Conservation (phyloP, 73 alveolate species). For the Effrenium voratum region DNA sequence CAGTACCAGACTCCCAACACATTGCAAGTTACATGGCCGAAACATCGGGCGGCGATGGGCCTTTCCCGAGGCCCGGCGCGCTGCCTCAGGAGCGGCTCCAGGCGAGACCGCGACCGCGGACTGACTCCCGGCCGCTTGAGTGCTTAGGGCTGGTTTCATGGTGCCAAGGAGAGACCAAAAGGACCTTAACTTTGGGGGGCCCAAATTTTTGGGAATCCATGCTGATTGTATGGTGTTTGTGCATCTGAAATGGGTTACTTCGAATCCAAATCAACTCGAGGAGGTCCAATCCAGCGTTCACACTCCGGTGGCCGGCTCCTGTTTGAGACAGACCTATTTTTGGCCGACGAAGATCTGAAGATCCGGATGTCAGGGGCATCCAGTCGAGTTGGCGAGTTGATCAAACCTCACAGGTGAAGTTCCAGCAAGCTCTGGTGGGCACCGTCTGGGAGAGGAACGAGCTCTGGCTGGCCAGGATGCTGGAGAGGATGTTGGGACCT, state of each 20-base stretch:
- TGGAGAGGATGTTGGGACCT: no score
- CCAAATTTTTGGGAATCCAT: background rate
- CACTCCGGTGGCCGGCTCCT: no score
- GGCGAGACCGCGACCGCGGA: background rate
- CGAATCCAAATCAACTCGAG: no score
- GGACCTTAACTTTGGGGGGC: background rate
- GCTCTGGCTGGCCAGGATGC: no score
- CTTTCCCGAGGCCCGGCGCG: constrained; percentile 4
- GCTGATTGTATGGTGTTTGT: background rate
- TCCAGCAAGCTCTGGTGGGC: constrained; percentile 59
- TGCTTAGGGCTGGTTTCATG: background rate
- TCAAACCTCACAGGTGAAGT: constrained; percentile 16
- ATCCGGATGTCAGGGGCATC: background rate
- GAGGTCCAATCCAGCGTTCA: no score
- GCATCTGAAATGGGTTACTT: no score
- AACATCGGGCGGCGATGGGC: no score
- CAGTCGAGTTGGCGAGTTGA: background rate
- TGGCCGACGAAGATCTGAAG: no score
- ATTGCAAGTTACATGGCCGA: no score
- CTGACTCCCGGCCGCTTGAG: background rate
- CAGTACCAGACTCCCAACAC: no score
- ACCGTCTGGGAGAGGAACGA: constrained; percentile 92
- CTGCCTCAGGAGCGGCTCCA: constrained; percentile 23
- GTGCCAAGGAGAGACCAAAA: background rate
- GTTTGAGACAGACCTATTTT: no score